Evolutionary conservation across 2,329 filamentous ascomycete species (phyloP).

Genomic region (Pseudogymnoascus pannorum): DNA sequence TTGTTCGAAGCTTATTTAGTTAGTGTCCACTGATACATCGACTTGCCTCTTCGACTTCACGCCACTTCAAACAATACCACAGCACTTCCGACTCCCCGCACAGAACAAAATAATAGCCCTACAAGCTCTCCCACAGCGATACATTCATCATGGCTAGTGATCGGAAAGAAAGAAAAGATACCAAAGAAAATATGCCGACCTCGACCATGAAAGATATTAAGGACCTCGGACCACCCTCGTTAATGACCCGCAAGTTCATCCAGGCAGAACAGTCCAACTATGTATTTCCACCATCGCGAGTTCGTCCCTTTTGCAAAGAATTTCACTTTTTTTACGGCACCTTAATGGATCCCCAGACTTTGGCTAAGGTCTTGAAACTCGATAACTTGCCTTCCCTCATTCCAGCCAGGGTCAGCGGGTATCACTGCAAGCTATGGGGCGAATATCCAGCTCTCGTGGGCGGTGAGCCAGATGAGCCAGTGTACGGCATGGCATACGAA

Average conservation of each 20-base stretch:
- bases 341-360: constrained; percentile 27
- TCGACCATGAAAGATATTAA: background rate
- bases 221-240: background rate
- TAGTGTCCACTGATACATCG: too few relatives aligned
- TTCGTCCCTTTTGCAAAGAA: constrained; percentile 18
- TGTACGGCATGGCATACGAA: constrained; percentile 17
- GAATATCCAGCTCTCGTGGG: constrained; percentile 26
- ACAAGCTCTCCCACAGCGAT: too few relatives aligned
- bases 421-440: constrained; percentile 27
- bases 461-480: constrained; percentile 10
- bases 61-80: too few relatives aligned
- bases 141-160: background rate
- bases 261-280: background rate
- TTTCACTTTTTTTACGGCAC: constrained; percentile 30
- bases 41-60: too few relatives aligned
- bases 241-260: background rate
- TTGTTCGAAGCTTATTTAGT: too few relatives aligned
- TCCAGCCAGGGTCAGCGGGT: constrained; percentile 22
- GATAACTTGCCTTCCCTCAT: constrained; percentile 18
- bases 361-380: constrained; percentile 24
- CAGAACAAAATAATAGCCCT: background rate
- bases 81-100: too few relatives aligned
- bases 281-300: background rate
- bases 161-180: background rate
- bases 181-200: background rate